These are phyloP conservation scores for Escallonia rubra DNA, from an alignment of 129 eudicot species.

Conservation along the genomic window DNA sequence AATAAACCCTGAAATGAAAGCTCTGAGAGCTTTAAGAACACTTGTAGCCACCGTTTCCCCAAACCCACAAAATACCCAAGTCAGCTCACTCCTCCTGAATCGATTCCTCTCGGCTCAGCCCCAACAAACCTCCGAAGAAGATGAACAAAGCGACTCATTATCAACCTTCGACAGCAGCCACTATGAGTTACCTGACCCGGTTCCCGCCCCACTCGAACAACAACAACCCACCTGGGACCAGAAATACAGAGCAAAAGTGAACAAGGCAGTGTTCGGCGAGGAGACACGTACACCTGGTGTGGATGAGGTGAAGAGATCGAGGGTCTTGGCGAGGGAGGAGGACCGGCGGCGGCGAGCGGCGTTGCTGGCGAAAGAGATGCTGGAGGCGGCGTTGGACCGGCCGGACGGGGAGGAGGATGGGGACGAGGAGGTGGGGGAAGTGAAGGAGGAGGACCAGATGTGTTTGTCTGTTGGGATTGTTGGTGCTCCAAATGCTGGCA, in stretches of 20 bases:
- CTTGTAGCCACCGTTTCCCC: conserved; percentile 11
- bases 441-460: conserved; percentile 77
- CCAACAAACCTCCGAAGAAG: conserved; percentile 23
- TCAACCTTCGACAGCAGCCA: conserved; percentile 56
- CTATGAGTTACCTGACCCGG: conserved; percentile 35
- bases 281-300: conserved; percentile 6
- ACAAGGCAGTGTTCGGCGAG: conserved; percentile 50
- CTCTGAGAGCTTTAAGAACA: conserved; percentile 35
- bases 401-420: conserved; percentile 33
- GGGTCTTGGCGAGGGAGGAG: conserved; percentile 45
- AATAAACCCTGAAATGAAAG: conserved; percentile 44
- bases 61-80: conserved; percentile 19
- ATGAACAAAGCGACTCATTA: conserved; percentile 16
- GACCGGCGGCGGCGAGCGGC: conserved; percentile 44
- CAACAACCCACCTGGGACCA: conserved; percentile 53
- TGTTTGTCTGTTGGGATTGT: conserved; percentile 85
- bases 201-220: not conserved
- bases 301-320: conserved; percentile 21
- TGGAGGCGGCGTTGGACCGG: conserved; percentile 55
- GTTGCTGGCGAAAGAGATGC: conserved; percentile 46
- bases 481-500: conserved; percentile 99
- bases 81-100: conserved; percentile 18
- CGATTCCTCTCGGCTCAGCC: conserved; percentile 40
- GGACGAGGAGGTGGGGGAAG: conserved; percentile 39
- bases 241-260: conserved; percentile 55